A percentile compares a stretch with the other conserved stretches of the same genome.
Conservation (phyloP, 106 monocot species). For the Hemerocallis citrina region DNA sequence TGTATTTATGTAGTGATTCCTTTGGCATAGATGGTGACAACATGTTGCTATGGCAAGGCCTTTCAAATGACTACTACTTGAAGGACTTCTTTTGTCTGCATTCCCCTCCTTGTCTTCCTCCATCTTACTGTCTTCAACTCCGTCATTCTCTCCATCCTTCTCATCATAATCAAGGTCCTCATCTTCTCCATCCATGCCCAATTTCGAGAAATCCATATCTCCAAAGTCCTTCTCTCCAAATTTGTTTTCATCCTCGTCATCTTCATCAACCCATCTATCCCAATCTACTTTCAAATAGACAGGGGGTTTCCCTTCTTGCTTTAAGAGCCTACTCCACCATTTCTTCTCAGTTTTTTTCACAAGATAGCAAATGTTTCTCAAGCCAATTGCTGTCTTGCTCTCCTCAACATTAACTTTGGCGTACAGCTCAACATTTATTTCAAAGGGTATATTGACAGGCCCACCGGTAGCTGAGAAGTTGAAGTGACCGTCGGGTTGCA, state of each 20-base stretch:
- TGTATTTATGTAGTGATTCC: conserved; percentile 84
- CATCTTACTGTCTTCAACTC: conserved; percentile 11
- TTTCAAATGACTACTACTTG: conserved; percentile 21
- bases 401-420: conserved; percentile 63
- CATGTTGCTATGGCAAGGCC: conserved; percentile 95
- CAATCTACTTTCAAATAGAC: conserved; percentile 79
- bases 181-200: conserved; percentile 38
- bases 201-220: conserved; percentile 47
- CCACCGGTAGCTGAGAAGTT: conserved; percentile 45
- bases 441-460: conserved; percentile 31
- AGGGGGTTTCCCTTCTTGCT: conserved; percentile 66
- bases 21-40: conserved; percentile 98
- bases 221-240: conserved; percentile 14
- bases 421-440: conserved; percentile 39
- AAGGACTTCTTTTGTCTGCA: background rate
- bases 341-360: conserved; percentile 62
- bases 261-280: conserved; percentile 94
- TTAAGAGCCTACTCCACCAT: conserved; percentile 81
- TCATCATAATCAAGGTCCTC: conserved; percentile 28
- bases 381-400: conserved; percentile 46
- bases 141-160: conserved; percentile 16
- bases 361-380: conserved; percentile 46
- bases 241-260: conserved; percentile 45
- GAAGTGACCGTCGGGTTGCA: conserved; percentile 54
- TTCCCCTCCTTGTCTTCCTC: conserved; percentile 2